Evolutionary conservation across 139 green algal species (phyloP), one percentile per base, ranked within the genome.

Genomic region (Tetratostichococcus sp.): DNA sequence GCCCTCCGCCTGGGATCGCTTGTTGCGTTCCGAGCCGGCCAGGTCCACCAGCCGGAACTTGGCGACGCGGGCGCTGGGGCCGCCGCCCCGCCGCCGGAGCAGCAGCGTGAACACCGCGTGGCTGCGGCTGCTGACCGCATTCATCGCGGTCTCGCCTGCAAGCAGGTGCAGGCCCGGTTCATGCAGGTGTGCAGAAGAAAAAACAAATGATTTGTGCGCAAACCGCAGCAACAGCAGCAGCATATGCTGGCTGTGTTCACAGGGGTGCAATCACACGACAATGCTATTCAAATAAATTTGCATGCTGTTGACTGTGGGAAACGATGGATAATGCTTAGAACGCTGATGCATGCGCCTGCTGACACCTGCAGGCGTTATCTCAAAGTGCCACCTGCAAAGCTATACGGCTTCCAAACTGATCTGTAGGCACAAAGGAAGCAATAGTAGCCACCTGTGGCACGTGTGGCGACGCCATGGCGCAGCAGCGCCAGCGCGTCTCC

Each of bases 21-120:
- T 96, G 30, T 88, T 89, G 43, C 91, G 78, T 82, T 96, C 92
- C 34, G 77, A 89, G 14, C 91, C 91, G 16, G 91, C 91, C 72
- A 97, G 79, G 80, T 96, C 91, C 65, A 95, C 85, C 59, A 93
- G 79, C 70, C 88, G 82, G 35, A 93, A 66, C 72, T 90, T 89
- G 62, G 75, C 73, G 67, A 22, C 70, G n/a, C 32, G 65, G 17
- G 69, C 50, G 34, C 35, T 5, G 28, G 28, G 26, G 28, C 62
- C 58, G 58, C 58, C 58, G 58, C 58, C 58, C 11, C 11, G 5
- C 28, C 62, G 62, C 11, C 62, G 62, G 32, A 72, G 16, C 67
- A 58, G 59, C 28, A 72, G 43, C 23, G 73, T 72, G 62, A 77
- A 77, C 57, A 77, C 70, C 57, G 73, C 69, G 65, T 77, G 73